phyloP scores from a whole-genome alignment of 1,284 basidiomycete genomes.

The Trichosporon ovoides region DNA sequence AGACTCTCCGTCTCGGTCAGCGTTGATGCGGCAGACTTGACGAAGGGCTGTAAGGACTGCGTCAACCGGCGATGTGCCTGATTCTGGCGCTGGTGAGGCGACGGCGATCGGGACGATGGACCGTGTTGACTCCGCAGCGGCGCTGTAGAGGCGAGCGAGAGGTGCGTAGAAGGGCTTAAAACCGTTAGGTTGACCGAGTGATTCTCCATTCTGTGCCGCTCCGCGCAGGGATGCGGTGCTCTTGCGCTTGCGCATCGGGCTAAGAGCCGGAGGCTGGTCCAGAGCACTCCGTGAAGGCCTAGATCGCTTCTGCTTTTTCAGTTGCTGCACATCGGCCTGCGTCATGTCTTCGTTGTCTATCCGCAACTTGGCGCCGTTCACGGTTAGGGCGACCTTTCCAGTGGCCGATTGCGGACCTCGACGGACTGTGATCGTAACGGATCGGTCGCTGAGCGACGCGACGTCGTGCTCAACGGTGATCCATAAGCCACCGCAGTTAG shows the following conservation, averaged over 20 bases:
- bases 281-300: constrained; percentile 82
- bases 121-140: constrained; percentile 57
- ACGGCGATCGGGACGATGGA: constrained; percentile 41
- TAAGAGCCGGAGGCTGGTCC: constrained; percentile 79
- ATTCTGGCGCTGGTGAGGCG: constrained; percentile 44
- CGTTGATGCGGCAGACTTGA: constrained; percentile 70
- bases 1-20: constrained; percentile 53
- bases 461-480: constrained; percentile 85
- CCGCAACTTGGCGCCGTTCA: constrained; percentile 79
- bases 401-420: constrained; percentile 55
- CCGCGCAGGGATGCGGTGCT: constrained; percentile 29
- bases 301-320: constrained; percentile 77
- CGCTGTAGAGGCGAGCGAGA: constrained; percentile 64
- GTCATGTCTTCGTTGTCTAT: constrained; percentile 87
- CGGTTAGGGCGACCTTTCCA: constrained; percentile 65
- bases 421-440: constrained; percentile 62
- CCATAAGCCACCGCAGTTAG: constrained; percentile 92
- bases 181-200: background rate
- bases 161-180: constrained; percentile 48
- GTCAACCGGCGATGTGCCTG: constrained; percentile 55
- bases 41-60: constrained; percentile 73
- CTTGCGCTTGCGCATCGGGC: constrained; percentile 57
- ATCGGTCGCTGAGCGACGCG: constrained; percentile 67
- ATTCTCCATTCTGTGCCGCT: constrained; percentile 10
- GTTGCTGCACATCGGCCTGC: constrained; percentile 77